A percentile compares a stretch with the other conserved stretches of the same genome.
phyloP scores from a whole-genome alignment of 306 rosid genomes.

The Arachis stenosperma region DNA sequence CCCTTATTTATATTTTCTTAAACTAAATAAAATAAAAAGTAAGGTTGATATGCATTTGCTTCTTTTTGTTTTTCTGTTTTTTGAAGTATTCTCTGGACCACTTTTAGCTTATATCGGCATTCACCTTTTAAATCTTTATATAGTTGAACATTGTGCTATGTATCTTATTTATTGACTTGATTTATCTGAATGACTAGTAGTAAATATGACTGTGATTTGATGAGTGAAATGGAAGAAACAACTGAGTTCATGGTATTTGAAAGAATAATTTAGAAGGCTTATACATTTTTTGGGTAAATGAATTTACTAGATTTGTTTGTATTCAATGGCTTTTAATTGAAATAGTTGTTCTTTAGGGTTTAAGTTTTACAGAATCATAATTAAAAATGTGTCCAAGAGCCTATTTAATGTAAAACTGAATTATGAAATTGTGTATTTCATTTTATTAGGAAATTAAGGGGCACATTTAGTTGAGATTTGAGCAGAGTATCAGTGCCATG shows the following conservation, averaged over 20 bases:
- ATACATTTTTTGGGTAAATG: neutral
- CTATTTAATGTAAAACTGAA: conserved; percentile 6
- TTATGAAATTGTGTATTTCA: conserved; percentile 1
- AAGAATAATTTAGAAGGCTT: neutral
- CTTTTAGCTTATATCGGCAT: conserved; percentile 9
- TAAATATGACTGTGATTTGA: neutral
- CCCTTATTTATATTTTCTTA: neutral
- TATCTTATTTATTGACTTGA: conserved; percentile 10
- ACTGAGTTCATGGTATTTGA: conserved; percentile 6
- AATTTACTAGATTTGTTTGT: conserved; percentile 11
- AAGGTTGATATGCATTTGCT: conserved; percentile 7
- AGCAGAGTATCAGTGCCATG: neutral
- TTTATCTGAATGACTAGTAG: neutral
- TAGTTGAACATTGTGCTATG: neutral
- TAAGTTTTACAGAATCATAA: neutral
- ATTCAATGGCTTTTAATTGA: conserved; percentile 1
- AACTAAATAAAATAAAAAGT: neutral
- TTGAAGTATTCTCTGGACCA: neutral
- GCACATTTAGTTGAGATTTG: neutral
- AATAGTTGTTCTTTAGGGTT: conserved; percentile 5
- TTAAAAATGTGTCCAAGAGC: neutral
- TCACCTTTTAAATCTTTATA: neutral
- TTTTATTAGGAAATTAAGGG: neutral
- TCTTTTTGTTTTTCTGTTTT: neutral
- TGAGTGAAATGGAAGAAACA: conserved; percentile 8